Conservation (phyloP, 2,329 filamentous ascomycete species). For the Geosmithia morbida region DNA sequence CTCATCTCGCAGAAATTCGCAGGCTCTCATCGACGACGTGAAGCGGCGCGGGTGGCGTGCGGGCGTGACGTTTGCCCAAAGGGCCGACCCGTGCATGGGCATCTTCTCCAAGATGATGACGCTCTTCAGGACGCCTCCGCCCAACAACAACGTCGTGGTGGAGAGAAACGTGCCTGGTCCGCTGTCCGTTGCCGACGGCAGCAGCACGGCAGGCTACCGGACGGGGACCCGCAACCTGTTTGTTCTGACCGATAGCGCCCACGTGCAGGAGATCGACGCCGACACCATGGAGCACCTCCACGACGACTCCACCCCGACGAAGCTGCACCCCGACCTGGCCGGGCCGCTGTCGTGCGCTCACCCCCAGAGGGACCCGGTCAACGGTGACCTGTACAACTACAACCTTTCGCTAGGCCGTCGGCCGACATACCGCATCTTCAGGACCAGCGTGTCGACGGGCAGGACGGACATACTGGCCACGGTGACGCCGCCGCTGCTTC, state of each 20-base stretch:
- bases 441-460: slow-evolving; percentile 45
- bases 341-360: slow-evolving; percentile 59
- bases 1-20: slow-evolving; percentile 54
- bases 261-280: slow-evolving; percentile 49
- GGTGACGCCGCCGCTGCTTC: slow-evolving; percentile 32
- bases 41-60: slow-evolving; percentile 41
- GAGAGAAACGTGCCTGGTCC: slow-evolving; percentile 49
- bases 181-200: slow-evolving; percentile 4
- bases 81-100: slow-evolving; percentile 58
- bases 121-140: slow-evolving; percentile 27
- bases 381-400: slow-evolving; percentile 68
- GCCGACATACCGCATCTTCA: slow-evolving; percentile 55
- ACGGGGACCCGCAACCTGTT: slow-evolving; percentile 31
- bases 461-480: slow-evolving; percentile 58
- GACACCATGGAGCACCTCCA: slow-evolving; percentile 60
- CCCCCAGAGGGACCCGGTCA: slow-evolving; percentile 53
- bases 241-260: slow-evolving; percentile 38
- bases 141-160: slow-evolving; percentile 51
- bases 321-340: slow-evolving; percentile 52
- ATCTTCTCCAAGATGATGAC: slow-evolving; percentile 60
- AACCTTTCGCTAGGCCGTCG: slow-evolving; percentile 51
- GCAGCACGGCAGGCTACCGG: slow-evolving; percentile 17
- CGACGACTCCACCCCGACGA: slow-evolving; percentile 35
- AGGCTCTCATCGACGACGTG: slow-evolving; percentile 46
- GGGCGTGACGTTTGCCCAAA: slow-evolving; percentile 53